Percentiles rank a stretch among this genome's conserved stretches.
Evolutionary conservation across 2,329 filamentous ascomycete species (phyloP).

Genomic region (Botryotinia globosa): DNA sequence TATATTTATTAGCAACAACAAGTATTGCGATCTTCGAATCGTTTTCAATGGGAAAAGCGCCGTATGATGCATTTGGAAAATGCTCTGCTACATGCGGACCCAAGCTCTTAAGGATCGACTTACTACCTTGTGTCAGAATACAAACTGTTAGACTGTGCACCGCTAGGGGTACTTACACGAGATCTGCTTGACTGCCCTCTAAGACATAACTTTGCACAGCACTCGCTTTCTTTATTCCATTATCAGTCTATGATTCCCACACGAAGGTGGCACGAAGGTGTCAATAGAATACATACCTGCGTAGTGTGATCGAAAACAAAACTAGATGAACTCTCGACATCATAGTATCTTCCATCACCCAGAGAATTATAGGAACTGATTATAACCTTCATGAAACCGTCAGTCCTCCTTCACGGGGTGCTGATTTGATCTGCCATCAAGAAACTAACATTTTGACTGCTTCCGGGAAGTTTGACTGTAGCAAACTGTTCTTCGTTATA

Average conservation of each 20-base stretch:
- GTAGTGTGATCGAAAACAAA: slow-evolving; percentile 85
- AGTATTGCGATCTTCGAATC: slow-evolving; percentile 76
- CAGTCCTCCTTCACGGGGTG: slow-evolving; percentile 18
- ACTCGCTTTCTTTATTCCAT: slow-evolving; percentile 66
- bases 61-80: slow-evolving; percentile 76
- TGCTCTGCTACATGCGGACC: slow-evolving; percentile 79
- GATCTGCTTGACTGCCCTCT: slow-evolving; percentile 72
- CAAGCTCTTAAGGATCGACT: slow-evolving; percentile 79
- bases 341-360: slow-evolving; percentile 81
- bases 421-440: background rate
- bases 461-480: slow-evolving; percentile 84
- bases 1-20: slow-evolving; percentile 94
- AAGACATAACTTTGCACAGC: slow-evolving; percentile 73
- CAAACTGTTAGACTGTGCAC: background rate
- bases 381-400: slow-evolving; percentile 54
- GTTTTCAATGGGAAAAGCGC: slow-evolving; percentile 76
- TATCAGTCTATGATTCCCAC: background rate
- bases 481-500: slow-evolving; percentile 96
- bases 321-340: slow-evolving; percentile 81
- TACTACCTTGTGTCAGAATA: slow-evolving; percentile 48
- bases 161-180: slow-evolving; percentile 61
- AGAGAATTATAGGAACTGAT: slow-evolving; percentile 84
- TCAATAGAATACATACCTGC: slow-evolving; percentile 51
- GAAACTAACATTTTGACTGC: slow-evolving; percentile 66
- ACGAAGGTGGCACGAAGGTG: too few relatives aligned